Conservation (phyloP, 345 rosid species). For the Aurinia saxatilis region DNA sequence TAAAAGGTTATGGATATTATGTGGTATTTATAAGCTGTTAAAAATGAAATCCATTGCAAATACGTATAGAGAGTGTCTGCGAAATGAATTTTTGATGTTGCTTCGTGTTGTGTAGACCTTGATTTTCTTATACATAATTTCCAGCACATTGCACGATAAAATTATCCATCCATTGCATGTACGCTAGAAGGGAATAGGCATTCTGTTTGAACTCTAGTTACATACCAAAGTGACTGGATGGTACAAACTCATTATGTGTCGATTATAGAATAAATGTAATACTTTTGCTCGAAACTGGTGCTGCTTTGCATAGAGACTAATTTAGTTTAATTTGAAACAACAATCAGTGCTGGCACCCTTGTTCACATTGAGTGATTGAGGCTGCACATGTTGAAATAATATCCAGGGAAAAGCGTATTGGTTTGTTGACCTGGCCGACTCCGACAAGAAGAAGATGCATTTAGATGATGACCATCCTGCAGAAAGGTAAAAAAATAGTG, state of each 20-base stretch:
- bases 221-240: conserved; percentile 10
- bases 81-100: too few species aligned
- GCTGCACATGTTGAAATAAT: conserved; percentile 5
- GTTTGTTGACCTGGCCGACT: conserved; percentile 21
- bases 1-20: background rate
- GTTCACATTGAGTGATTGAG: conserved; percentile 4
- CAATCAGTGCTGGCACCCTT: background rate
- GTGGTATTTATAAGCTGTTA: background rate
- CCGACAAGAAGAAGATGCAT: conserved; percentile 22
- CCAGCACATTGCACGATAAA: too few species aligned
- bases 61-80: too few species aligned
- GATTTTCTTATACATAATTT: too few species aligned
- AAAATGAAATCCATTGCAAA: background rate
- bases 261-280: background rate
- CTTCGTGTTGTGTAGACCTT: too few species aligned
- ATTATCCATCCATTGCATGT: background rate
- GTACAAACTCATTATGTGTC: conserved; percentile 4
- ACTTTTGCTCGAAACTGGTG: background rate
- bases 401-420: background rate
- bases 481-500: conserved; percentile 20
- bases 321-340: background rate
- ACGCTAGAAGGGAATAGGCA: background rate
- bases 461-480: conserved; percentile 12
- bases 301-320: background rate
- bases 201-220: background rate